A percentile compares a stretch with the other conserved stretches of the same genome.
Evolutionary conservation across 139 green algal species (phyloP).

Genomic region (Chlamydomonas incerta): DNA sequence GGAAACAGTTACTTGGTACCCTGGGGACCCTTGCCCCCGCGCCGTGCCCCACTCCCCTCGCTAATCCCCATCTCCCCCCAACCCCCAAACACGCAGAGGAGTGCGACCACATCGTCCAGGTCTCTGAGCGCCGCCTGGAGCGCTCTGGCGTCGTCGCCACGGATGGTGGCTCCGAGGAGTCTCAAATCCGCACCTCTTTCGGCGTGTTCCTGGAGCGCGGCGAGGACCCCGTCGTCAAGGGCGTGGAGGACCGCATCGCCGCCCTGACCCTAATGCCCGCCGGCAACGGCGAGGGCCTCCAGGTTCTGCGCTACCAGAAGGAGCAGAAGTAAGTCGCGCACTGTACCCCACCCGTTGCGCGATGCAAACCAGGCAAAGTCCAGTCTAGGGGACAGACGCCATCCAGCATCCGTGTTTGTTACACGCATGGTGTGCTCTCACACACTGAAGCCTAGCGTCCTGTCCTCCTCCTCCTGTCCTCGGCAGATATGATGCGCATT

Average conservation of each 20-base stretch:
- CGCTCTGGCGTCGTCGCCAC: slow-evolving; percentile 54
- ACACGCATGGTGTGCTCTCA: no score
- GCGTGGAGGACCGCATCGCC: slow-evolving; percentile 63
- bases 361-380: no score
- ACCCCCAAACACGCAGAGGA: slow-evolving; percentile 36
- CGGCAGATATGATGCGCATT: no score
- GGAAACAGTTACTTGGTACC: no score
- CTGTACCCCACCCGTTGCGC: no score
- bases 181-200: slow-evolving; percentile 59
- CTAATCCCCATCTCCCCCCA: neutral
- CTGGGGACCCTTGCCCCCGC: no score
- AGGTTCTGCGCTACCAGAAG: slow-evolving; percentile 79
- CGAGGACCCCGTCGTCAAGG: slow-evolving; percentile 46
- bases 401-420: no score
- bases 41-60: no score
- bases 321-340: slow-evolving; percentile 68
- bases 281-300: slow-evolving; percentile 75
- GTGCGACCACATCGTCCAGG: slow-evolving; percentile 51
- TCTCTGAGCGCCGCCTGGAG: slow-evolving; percentile 33
- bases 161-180: slow-evolving; percentile 43
- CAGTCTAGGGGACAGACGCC: no score
- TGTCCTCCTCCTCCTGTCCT: no score
- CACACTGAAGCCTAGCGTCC: no score
- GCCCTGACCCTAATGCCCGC: slow-evolving; percentile 66
- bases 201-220: slow-evolving; percentile 53